Base-by-base conservation (phyloP, 2,329 filamentous ascomycete genomes). In the Claviceps pazoutovae region DNA sequence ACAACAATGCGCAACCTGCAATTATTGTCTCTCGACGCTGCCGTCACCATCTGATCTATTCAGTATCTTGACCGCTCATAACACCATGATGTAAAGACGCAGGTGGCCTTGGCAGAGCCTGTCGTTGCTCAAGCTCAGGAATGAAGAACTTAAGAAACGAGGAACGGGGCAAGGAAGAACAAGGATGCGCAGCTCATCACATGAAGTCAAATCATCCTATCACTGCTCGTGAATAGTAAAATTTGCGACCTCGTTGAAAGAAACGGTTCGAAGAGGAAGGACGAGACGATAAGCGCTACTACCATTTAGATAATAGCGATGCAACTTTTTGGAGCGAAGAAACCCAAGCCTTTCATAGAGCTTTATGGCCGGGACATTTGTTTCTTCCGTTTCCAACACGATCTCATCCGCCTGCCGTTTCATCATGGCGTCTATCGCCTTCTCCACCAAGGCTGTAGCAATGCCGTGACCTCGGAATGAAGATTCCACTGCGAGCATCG, bases 261-360 rank as follows among this genome's bases (percentile, higher is more conserved):
- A 71, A 39, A 71, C 56, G 3, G 70, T 60, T 63, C 85, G 90
- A 50, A 96, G 70, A 56, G 90, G 84, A 39, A 98, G 68, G 6
- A 97, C 82, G 49, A 98, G 73, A 43, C 93, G 78, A 66, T 93
- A 98, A 2, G 93, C 93, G 52, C 89, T 95, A 64, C 88, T 98
- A 11, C 93, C 93, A 63, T 97, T 98, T 42, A 98, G 72, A 61
- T 98, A 98, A 64, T 98, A 98, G 44, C 93, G 78, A 67, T 97
- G 90, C 50, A 98, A 70, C 55, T 89, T 86, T 69, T 98, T 98
- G 54, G 88, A 95, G 49, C 91, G 77, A 21, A 97, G 68, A 62
- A 98, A 98, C 0, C 93, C 93, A 7, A 98, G 74, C 1, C 89
- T 77, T 67, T 98, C 91, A 67, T 98, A 98, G 9, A 98, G 72